Percentiles rank a stretch among this genome's conserved stretches.
Evolutionary conservation across 2,329 filamentous ascomycete genomes (phyloP).

Genomic region (Ascochyta clinopodiicola): DNA sequence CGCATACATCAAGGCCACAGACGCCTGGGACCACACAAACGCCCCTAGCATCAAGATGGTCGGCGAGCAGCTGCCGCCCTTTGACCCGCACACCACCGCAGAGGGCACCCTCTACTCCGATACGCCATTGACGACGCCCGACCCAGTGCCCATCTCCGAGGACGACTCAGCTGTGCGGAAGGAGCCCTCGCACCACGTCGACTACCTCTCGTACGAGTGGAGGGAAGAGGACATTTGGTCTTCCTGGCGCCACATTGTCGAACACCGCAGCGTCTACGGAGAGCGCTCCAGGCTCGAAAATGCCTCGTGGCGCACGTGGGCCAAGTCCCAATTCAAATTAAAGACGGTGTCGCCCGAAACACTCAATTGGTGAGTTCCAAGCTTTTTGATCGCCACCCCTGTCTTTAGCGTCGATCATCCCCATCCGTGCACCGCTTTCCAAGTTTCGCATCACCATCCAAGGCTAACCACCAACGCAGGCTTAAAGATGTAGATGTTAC

Average conservation of each 20-base stretch:
- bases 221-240: slow-evolving; percentile 96
- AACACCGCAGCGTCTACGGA: slow-evolving; percentile 77
- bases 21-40: slow-evolving; percentile 17
- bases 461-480: slow-evolving; percentile 61
- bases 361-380: slow-evolving; percentile 79
- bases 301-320: slow-evolving; percentile 96
- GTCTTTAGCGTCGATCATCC: slow-evolving; percentile 35
- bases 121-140: slow-evolving; percentile 62
- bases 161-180: slow-evolving; percentile 79
- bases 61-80: slow-evolving; percentile 30
- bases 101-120: slow-evolving; percentile 49
- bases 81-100: slow-evolving; percentile 47
- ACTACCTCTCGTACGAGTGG: slow-evolving; percentile 94
- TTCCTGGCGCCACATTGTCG: slow-evolving; percentile 92
- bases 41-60: slow-evolving; percentile 26
- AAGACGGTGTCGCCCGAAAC: slow-evolving; percentile 89
- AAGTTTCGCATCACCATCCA: slow-evolving; percentile 5
- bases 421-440: slow-evolving; percentile 31
- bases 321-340: slow-evolving; percentile 86
- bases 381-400: slow-evolving; percentile 31
- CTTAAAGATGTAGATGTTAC: slow-evolving; percentile 97
- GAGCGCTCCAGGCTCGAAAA: slow-evolving; percentile 89
- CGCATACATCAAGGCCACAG: slow-evolving; percentile 21
- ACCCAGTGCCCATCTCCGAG: slow-evolving; percentile 64
- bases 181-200: slow-evolving; percentile 86